Percentiles rank a stretch among this genome's conserved stretches.
phyloP scores from a whole-genome alignment of 2,329 filamentous ascomycete species.

The Beauveria brongniartii region DNA sequence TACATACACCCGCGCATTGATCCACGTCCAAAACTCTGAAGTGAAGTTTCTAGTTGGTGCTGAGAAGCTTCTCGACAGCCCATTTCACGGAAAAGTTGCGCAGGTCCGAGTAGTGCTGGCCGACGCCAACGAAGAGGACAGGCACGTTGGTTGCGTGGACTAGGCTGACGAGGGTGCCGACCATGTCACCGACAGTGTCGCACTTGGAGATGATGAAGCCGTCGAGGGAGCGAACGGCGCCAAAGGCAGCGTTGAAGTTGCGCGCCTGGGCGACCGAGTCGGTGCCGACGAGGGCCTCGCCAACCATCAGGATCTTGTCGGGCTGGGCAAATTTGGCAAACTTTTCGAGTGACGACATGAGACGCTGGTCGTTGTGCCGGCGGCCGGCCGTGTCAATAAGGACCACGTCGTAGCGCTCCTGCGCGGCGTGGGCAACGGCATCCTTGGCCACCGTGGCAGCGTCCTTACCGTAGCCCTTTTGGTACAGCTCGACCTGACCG shows the following conservation, averaged over 20 bases:
- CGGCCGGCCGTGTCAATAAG: constrained; percentile 94
- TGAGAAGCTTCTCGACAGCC: constrained; percentile 59
- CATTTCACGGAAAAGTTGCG: constrained; percentile 62
- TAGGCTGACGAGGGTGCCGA: constrained; percentile 89
- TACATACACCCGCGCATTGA: neutral
- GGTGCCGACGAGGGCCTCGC: constrained; percentile 79
- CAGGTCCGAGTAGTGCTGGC: constrained; percentile 61
- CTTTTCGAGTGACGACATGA: constrained; percentile 96
- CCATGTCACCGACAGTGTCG: constrained; percentile 99
- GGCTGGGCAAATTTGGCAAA: constrained; percentile 94
- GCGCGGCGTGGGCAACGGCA: constrained; percentile 71
- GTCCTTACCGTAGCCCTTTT: constrained; percentile 97
- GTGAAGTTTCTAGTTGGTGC: constrained; percentile 29
- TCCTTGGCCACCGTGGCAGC: constrained; percentile 93
- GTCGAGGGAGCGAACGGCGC: constrained; percentile 69
- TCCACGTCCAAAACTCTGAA: neutral
- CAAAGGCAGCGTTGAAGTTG: constrained; percentile 94
- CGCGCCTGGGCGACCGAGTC: constrained; percentile 92
- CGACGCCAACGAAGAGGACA: constrained; percentile 79
- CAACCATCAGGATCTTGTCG: constrained; percentile 98
- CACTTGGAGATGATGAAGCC: constrained; percentile 99
- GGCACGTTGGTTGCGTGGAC: constrained; percentile 96
- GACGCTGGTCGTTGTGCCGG: constrained; percentile 86
- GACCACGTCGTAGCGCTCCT: constrained; percentile 80
- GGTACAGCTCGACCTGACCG: constrained; percentile 79